phyloP scores from a whole-genome alignment of 1,284 basidiomycete genomes.

The Trichosporon sp. region DNA sequence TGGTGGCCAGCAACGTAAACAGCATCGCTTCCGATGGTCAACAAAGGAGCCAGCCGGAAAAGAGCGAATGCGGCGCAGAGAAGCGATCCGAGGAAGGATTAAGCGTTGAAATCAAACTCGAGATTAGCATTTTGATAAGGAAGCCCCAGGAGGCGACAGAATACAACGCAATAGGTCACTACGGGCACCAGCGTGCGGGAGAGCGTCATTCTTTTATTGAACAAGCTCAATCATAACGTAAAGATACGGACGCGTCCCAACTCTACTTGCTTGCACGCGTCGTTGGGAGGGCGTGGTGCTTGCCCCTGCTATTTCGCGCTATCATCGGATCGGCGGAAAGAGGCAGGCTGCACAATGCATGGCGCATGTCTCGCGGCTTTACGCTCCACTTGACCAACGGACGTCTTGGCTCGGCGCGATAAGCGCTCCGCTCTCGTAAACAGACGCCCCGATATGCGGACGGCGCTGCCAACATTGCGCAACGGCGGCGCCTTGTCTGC shows the following conservation, averaged over 20 bases:
- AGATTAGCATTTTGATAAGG: not conserved
- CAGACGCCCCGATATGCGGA: not conserved
- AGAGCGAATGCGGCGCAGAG: not conserved
- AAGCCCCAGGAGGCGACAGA: not conserved
- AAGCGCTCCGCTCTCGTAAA: not conserved
- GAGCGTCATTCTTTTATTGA: slow-evolving; percentile 15
- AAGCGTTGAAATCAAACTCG: not conserved
- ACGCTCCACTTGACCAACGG: not conserved
- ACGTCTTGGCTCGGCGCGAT: not conserved
- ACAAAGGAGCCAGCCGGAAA: not conserved
- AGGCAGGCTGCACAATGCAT: not conserved
- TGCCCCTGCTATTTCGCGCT: not conserved
- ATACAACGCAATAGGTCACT: not conserved
- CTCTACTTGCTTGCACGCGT: not conserved
- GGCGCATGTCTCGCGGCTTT: not conserved
- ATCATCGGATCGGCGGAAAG: too few relatives aligned
- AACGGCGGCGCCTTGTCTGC: not conserved
- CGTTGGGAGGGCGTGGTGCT: not conserved
- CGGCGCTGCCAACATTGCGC: not conserved
- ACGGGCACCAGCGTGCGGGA: not conserved
- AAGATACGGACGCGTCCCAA: slow-evolving; percentile 8
- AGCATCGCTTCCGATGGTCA: not conserved
- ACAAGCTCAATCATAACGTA: slow-evolving; percentile 14
- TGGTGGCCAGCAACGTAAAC: not conserved
- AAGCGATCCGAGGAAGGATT: not conserved